Evolutionary conservation across 2,329 filamentous ascomycete species (phyloP), one percentile per base, ranked within the genome.

Genomic region (Alternaria gansuensis): DNA sequence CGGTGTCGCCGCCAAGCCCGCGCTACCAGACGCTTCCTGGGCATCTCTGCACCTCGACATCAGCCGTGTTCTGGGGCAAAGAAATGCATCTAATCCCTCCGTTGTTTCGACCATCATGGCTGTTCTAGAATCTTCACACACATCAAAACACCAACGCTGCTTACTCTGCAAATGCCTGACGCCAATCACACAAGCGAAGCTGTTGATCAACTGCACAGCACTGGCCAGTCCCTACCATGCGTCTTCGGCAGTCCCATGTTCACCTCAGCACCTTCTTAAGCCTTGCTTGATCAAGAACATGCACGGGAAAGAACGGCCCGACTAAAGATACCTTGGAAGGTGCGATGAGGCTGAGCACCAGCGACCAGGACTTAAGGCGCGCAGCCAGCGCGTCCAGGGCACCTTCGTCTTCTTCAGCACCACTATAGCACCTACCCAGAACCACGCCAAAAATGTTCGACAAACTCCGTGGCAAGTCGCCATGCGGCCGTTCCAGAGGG

Each of bases 401-500:
- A 9, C 23, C 37, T 40, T 40, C 37, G 5, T 23, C 21, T 14
- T 28, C 6, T n/a, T n/a, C 29, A 37, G 13, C 37, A 23, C n/a
- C 17, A 23, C 37, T 5, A 13, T 21, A 23, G 10, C 21, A 40
- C 37, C 10, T 11, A 10, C 37, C 37, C 17, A 40, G 4, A 23
- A 23, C 10, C 17, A 11, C 37, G 10, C 17, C 4, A 13, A 11
- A n/a, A 1, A 66, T 66, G 63, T 64, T 66, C 33, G 61, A 64
- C 21, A 62, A n/a, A 36, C 31, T 65, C 2, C 63, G 63, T 5
- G 61, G 54, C n/a, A 64, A 65, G 28, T 57, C 61, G 5, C 54
- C 53, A n/a, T 39, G 36, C n/a, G 21, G 51, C 1, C 61, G 60
- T 39, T 62, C 63, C 34, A 64, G 67, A 54, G 50, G 57, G 29